These are phyloP conservation scores for Magnaporthales sp. DNA, from an alignment of 2,329 filamentous ascomycete species.

Conservation along the genomic window DNA sequence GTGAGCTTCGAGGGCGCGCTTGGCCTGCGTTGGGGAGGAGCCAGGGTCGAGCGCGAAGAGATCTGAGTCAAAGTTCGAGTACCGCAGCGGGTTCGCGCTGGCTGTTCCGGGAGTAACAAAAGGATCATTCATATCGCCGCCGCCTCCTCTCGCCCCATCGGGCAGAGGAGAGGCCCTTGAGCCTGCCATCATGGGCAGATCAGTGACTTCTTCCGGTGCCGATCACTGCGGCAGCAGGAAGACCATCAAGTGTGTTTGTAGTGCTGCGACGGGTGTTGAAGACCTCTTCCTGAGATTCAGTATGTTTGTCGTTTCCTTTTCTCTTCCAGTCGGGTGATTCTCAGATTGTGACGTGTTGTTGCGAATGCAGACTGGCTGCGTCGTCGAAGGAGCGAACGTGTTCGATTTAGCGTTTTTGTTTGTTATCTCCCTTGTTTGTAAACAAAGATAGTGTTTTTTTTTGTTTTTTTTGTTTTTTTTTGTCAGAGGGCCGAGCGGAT, in stretches of 20 bases:
- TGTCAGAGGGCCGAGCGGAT: neutral
- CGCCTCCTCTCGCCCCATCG: conserved; percentile 24
- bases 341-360: neutral
- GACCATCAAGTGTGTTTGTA: neutral
- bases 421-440: neutral
- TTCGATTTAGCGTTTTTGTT: neutral
- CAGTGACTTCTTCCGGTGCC: conserved; percentile 3
- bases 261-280: neutral
- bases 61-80: conserved; percentile 74
- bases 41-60: conserved; percentile 69
- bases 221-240: neutral
- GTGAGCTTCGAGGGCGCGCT: conserved; percentile 82
- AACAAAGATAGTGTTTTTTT: neutral
- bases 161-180: conserved; percentile 15
- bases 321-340: neutral
- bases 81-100: conserved; percentile 50
- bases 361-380: neutral
- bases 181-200: conserved; percentile 14
- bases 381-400: neutral
- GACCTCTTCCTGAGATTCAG: neutral
- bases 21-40: conserved; percentile 77
- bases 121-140: conserved; percentile 43
- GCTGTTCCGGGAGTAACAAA: conserved; percentile 37
- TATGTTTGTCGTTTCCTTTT: neutral
- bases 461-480: neutral